A percentile compares a stretch with the other conserved stretches of the same genome.
Conservation (phyloP, 306 rosid species). For the Prunus salicina region DNA sequence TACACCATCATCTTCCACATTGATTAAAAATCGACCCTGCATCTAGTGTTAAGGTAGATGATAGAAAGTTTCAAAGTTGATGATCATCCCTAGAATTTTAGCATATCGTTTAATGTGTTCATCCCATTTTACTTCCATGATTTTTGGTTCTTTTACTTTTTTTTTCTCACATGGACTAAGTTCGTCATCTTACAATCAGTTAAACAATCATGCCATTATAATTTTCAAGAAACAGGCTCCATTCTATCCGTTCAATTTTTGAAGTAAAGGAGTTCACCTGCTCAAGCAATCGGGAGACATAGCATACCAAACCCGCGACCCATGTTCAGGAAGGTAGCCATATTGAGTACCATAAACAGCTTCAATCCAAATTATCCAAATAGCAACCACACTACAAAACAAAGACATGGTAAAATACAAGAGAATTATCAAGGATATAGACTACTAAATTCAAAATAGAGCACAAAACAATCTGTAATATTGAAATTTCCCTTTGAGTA, state of each 20-base stretch:
- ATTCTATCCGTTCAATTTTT: background rate
- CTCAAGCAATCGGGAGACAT: constrained; percentile 3
- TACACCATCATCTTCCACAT: background rate
- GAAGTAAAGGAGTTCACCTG: background rate
- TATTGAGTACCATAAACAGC: constrained; percentile 5
- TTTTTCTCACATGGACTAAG: background rate
- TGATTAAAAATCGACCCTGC: background rate
- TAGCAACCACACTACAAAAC: background rate
- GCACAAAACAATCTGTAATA: background rate
- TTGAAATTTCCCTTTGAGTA: constrained; percentile 2
- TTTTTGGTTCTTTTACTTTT: background rate
- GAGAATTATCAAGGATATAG: background rate
- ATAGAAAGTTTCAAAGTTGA: background rate
- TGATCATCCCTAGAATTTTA: background rate
- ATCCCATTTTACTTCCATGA: background rate
- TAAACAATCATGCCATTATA: background rate
- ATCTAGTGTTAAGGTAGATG: background rate
- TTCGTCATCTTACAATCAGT: background rate
- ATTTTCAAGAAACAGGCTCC: background rate
- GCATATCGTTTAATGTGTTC: background rate
- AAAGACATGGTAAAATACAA: background rate
- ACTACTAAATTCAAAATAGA: background rate
- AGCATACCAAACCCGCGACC: background rate
- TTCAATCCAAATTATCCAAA: background rate
- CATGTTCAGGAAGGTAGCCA: background rate